Conservation (phyloP, 2,329 filamentous ascomycete genomes). For the Macrophomina pseudophaseolina region DNA sequence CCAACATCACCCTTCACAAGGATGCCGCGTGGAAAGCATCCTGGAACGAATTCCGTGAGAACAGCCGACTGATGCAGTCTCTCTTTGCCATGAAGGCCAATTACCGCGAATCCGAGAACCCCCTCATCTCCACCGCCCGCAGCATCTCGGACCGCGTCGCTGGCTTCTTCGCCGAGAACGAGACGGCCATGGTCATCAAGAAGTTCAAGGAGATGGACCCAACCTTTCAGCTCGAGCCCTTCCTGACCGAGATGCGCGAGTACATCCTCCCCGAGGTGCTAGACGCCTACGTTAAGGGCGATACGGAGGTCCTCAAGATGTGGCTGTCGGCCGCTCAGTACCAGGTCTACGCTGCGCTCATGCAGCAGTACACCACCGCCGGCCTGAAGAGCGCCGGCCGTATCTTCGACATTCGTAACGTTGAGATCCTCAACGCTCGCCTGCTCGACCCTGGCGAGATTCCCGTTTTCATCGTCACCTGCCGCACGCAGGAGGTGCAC, state of each 20-base stretch:
- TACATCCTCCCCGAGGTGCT: constrained; percentile 97
- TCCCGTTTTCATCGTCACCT: constrained; percentile 96
- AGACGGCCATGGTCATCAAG: constrained; percentile 97
- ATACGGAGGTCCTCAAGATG: constrained; percentile 84
- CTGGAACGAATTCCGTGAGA: constrained; percentile 95
- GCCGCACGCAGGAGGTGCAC: constrained; percentile 95
- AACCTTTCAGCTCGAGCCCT: constrained; percentile 90
- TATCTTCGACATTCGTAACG: constrained; percentile 92
- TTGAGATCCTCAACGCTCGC: constrained; percentile 82
- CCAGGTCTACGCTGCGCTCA: constrained; percentile 94
- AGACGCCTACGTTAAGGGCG: constrained; percentile 97
- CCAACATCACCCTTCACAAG: constrained; percentile 94
- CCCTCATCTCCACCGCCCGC: constrained; percentile 87
- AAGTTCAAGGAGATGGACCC: constrained; percentile 97
- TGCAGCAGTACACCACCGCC: constrained; percentile 92
- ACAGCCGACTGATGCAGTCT: constrained; percentile 84
- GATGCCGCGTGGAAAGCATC: constrained; percentile 97
- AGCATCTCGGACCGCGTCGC: constrained; percentile 92
- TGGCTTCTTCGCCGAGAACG: constrained; percentile 98
- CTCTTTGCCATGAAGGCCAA: constrained; percentile 83
- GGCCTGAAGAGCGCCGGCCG: constrained; percentile 94
- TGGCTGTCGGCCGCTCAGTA: constrained; percentile 98
- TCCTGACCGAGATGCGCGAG: constrained; percentile 92
- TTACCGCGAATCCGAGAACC: constrained; percentile 97
- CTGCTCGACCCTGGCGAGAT: constrained; percentile 86